Evolutionary conservation across 2,329 filamentous ascomycete genomes (phyloP).

Genomic region (Cytospora piceae): DNA sequence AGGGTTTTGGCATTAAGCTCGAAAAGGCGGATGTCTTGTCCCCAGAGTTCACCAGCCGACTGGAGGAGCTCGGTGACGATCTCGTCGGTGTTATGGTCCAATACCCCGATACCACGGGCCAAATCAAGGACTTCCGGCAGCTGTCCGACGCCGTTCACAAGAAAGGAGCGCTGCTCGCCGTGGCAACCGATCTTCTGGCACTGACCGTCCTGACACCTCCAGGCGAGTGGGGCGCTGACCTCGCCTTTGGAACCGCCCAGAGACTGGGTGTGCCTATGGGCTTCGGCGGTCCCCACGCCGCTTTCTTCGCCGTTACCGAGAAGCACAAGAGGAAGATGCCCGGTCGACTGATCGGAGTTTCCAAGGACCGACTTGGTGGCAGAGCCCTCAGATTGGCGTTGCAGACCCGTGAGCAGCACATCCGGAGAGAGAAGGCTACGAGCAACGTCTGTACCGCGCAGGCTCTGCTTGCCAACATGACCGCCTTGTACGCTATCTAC

Average conservation of each 20-base stretch:
- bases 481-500: conserved; percentile 90
- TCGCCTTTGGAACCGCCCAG: conserved; percentile 92
- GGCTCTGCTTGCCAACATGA: conserved; percentile 93
- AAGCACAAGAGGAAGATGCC: conserved; percentile 95
- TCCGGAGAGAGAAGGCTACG: conserved; percentile 92
- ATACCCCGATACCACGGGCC: conserved; percentile 88
- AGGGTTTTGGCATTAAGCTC: conserved; percentile 88
- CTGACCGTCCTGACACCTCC: conserved; percentile 86
- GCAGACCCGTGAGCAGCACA: conserved; percentile 95
- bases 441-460: conserved; percentile 98
- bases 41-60: conserved; percentile 60
- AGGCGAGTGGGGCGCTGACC: conserved; percentile 92
- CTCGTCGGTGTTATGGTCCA: conserved; percentile 91
- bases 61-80: conserved; percentile 77
- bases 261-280: conserved; percentile 90
- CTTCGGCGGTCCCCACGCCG: conserved; percentile 92
- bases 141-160: conserved; percentile 79
- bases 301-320: conserved; percentile 91
- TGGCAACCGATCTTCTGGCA: conserved; percentile 86
- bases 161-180: conserved; percentile 78
- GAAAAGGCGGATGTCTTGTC: conserved; percentile 72
- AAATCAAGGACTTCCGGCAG: conserved; percentile 72
- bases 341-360: conserved; percentile 85
- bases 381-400: conserved; percentile 81
- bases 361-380: conserved; percentile 84